These are phyloP conservation scores for Radiomyces spectabilis DNA, from an alignment of 192 early-diverging fungal species.

Conservation along the genomic window DNA sequence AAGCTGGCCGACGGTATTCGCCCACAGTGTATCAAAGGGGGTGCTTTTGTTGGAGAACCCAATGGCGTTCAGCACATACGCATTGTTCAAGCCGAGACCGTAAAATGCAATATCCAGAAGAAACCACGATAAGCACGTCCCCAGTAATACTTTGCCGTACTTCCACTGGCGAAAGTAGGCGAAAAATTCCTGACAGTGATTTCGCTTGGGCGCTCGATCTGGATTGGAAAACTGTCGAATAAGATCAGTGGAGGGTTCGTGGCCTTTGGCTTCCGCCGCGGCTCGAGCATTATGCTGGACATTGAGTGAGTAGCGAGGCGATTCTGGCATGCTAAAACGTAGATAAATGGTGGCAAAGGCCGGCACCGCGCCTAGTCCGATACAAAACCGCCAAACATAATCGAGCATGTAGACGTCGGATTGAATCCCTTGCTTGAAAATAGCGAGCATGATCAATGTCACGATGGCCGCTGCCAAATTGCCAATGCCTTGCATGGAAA, in stretches of 20 bases:
- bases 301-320: constrained; percentile 75
- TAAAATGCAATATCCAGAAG: constrained; percentile 69
- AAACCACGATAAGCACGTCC: constrained; percentile 72
- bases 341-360: constrained; percentile 78
- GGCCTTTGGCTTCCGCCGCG: constrained; percentile 31
- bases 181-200: constrained; percentile 42
- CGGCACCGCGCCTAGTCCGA: constrained; percentile 78
- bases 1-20: constrained; percentile 70
- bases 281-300: constrained; percentile 37
- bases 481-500: constrained; percentile 91
- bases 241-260: not conserved
- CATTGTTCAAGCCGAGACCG: constrained; percentile 63
- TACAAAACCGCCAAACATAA: constrained; percentile 83
- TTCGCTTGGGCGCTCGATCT: constrained; percentile 16
- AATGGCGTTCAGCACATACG: constrained; percentile 62
- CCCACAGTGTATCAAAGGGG: constrained; percentile 43
- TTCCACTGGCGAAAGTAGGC: constrained; percentile 71
- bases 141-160: constrained; percentile 70
- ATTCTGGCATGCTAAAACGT: constrained; percentile 84
- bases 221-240: constrained; percentile 11
- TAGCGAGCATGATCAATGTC: constrained; percentile 58
- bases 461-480: constrained; percentile 74
- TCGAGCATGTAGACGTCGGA: constrained; percentile 59
- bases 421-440: constrained; percentile 61
- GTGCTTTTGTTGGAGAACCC: constrained; percentile 41